Evolutionary conservation across 1,284 basidiomycete genomes (phyloP), one percentile per base, ranked within the genome.

Genomic region (Vanrija sp.): DNA sequence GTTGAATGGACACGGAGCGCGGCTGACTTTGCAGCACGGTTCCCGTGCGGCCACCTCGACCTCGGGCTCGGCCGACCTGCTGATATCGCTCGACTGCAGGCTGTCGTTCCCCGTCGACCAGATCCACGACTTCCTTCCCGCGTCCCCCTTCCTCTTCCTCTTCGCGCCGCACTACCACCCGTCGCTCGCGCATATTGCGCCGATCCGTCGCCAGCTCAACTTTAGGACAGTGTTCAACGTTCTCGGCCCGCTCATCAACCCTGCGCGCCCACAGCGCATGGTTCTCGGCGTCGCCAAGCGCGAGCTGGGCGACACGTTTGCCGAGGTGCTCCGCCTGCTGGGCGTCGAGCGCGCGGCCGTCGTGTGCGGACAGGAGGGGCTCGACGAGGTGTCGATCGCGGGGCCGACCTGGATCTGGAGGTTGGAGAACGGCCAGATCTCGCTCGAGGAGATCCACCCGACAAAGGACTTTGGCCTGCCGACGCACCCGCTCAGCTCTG

Each of bases 161-260:
- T 87, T 95, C 59, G 93, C 90, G 0, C 88, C 92, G 1, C 86
- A 94, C 67, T 97, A 92, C 77, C 93, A 98, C 75, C 93, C 94
- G 1, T 77, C 89, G 0, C 81, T 98, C 38, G 89, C 87, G 1
- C 81, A 84, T 59, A 81, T 98, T 62, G 89, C 88, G 0, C 92
- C 94, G 0, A 84, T 88, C 66, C 86, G 95, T 49, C 86, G 88
- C 65, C 78, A 84, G 0, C 84, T 98, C 49, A 92, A 93, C 54
- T 97, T 97, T 79, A 88, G 94, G 23, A 98, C 95, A 3, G 86
- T 98, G 79, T 98, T 98, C 83, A 98, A 98, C 77, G 79, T 96
- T 54, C 82, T 98, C 39, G 95, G 96, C 0, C 95, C 95, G 0
- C 81, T 98, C 41, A 88, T 97, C 76, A 98, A 97, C 76, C 96